Conservation (phyloP, 2,329 filamentous ascomycete species). For the Trichoderma breve region DNA sequence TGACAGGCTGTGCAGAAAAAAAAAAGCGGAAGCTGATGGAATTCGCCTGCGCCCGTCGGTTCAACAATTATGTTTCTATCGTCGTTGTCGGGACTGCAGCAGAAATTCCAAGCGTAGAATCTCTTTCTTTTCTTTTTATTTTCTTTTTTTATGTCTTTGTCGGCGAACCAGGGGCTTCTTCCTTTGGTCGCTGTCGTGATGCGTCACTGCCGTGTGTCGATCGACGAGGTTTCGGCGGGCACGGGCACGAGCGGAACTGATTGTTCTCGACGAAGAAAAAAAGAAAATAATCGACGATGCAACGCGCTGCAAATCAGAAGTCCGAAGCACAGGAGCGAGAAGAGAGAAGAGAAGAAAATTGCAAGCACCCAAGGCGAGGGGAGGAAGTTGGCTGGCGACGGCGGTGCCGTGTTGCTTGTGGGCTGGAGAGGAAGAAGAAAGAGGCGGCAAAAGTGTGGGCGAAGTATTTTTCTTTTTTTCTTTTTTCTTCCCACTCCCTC, state of each 20-base stretch:
- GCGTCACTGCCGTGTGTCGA: constrained; percentile 14
- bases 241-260: background rate
- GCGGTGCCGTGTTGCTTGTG: constrained; percentile 42
- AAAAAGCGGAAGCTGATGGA: background rate
- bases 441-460: constrained; percentile 23
- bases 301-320: constrained; percentile 12
- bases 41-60: background rate
- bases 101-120: background rate
- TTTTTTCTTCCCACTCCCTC: background rate
- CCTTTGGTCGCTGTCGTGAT: constrained; percentile 4
- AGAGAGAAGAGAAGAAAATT: constrained; percentile 35
- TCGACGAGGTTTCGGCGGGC: constrained; percentile 13
- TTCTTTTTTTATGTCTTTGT: background rate
- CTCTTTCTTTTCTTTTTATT: background rate
- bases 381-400: constrained; percentile 39
- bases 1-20: constrained; percentile 4
- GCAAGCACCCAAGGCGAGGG: constrained; percentile 40
- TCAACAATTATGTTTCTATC: background rate
- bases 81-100: background rate
- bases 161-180: constrained; percentile 11
- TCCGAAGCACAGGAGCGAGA: constrained; percentile 26
- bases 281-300: background rate
- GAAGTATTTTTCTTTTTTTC: constrained; percentile 28
- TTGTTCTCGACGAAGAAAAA: background rate
- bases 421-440: constrained; percentile 27